phyloP scores from a whole-genome alignment of 805 yeast genomes.

The Candida sphagnicola region DNA sequence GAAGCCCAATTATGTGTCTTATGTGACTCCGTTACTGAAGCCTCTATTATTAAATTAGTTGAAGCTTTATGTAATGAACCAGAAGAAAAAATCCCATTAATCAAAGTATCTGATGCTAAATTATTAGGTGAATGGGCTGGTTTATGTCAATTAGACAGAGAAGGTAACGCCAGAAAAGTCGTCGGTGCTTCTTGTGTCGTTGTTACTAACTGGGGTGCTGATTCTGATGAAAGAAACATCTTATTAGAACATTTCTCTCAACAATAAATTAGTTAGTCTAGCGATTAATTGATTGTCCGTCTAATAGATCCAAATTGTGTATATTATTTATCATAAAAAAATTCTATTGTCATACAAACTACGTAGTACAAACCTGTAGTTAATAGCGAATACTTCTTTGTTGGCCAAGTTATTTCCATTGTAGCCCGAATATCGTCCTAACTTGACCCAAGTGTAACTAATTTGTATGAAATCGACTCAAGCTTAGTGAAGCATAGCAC shows the following conservation, averaged over 20 bases:
- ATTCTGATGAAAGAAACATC: constrained; percentile 94
- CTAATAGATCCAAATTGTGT: not conserved
- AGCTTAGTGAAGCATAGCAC: no score
- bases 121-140: constrained; percentile 99
- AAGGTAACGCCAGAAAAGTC: constrained; percentile 99
- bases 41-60: constrained; percentile 90
- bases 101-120: constrained; percentile 99
- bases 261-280: constrained; percentile 49
- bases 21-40: constrained; percentile 98
- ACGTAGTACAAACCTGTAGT: no score
- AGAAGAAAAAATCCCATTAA: constrained; percentile 92
- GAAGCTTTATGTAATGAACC: constrained; percentile 99
- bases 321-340: not conserved
- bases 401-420: no score
- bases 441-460: no score
- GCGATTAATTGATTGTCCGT: not conserved
- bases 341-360: not conserved
- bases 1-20: constrained; percentile 97
- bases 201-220: constrained; percentile 99
- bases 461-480: no score
- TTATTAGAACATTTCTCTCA: constrained; percentile 94
- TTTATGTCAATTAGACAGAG: constrained; percentile 98
- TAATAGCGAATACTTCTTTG: no score
- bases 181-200: constrained; percentile 99
- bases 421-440: no score